These are phyloP conservation scores for Silybum marianum DNA, from an alignment of 129 eudicot genomes.

Conservation along the genomic window DNA sequence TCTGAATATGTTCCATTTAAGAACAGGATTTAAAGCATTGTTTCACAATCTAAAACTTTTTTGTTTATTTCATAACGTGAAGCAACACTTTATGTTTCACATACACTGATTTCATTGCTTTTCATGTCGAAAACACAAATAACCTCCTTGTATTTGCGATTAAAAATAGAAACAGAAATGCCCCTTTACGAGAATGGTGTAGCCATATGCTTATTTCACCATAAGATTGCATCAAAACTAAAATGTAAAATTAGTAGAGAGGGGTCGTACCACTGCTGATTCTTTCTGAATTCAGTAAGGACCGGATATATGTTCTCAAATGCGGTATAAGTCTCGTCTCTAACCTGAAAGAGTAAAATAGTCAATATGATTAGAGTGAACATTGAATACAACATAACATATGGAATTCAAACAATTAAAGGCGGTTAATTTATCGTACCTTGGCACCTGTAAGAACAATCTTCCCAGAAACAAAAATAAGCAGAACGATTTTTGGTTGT, in stretches of 20 bases:
- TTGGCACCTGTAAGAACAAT: constrained; percentile 84
- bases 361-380: neutral
- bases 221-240: neutral
- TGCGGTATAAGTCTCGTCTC: constrained; percentile 72
- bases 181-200: neutral
- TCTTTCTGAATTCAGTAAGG: constrained; percentile 64
- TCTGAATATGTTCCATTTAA: neutral
- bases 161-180: neutral
- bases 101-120: neutral
- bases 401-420: neutral
- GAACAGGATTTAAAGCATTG: neutral
- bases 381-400: neutral
- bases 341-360: constrained; percentile 43
- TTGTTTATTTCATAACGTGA: neutral
- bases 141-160: neutral
- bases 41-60: neutral
- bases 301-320: constrained; percentile 86
- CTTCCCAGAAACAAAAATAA: constrained; percentile 78
- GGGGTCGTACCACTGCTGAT: constrained; percentile 59
- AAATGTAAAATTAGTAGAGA: neutral
- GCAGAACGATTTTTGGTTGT: constrained; percentile 76
- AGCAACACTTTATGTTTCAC: no score
- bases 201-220: neutral
- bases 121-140: neutral
- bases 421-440: constrained; percentile 43